Evolutionary conservation across 768 basidiomycete genomes (phyloP), one percentile per base, ranked within the genome.

Genomic region (Trametes gibbosa): DNA sequence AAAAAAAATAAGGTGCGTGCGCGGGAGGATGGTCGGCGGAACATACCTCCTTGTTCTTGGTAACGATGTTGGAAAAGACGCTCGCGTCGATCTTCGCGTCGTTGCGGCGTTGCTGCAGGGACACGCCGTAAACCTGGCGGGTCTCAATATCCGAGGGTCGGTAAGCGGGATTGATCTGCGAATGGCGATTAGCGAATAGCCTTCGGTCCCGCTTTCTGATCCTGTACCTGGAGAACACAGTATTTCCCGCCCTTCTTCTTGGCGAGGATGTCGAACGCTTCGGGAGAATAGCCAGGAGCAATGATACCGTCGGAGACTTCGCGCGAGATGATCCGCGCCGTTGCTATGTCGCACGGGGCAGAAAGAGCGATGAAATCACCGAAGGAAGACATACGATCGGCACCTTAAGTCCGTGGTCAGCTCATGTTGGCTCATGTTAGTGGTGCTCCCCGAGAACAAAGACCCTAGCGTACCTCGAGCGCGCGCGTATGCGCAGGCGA

Each of bases 231-330:
- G 14, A 99, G 83, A 14, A 99, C 93, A 67, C 96, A 98, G 77
- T 99, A 99, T 72, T 98, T 99, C 32, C 97, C 97, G 14, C 83
- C 92, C 77, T 99, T 99, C 82, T 99, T 99, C 81, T 95, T 98
- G 48, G 80, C 81, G 42, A 99, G 79, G 32, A 97, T 81, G 46
- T 96, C 95, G 8, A 98, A 81, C 0, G 97, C 97, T 66, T 93
- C 92, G 0, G 80, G 73, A 21, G 87, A 81, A 71, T 95, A 99
- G 42, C 94, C 95, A 0, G 97, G 96, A 2, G 97, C 96, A 57
- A 99, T 94, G 65, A 99, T 90, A 32, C 97, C 97, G 71, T 99
- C 97, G 0, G 97, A 98, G 10, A 99, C 97, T 71, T 99, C 97
- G 17, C 97, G 84, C n/a, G 94, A 95, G 70, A 99, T 97, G 71